phyloP scores from a whole-genome alignment of 257 asterid genomes.

The Schizonepeta tenuifolia region DNA sequence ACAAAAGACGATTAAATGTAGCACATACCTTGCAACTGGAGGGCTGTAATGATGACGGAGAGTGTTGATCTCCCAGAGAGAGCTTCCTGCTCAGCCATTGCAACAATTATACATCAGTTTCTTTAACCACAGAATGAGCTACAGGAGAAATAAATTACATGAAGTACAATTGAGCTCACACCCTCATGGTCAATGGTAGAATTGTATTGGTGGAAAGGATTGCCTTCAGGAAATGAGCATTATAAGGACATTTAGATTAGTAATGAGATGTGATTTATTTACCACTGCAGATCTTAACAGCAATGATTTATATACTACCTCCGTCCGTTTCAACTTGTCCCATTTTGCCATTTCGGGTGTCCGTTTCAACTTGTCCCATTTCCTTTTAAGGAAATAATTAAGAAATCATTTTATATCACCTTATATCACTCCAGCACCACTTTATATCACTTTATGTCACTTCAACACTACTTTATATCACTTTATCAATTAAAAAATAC shows the following conservation, averaged over 20 bases:
- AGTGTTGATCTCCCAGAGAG: conserved; percentile 93
- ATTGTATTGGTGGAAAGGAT: not conserved
- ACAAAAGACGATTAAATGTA: not conserved
- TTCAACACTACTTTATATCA: no score
- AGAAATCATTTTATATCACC: no score
- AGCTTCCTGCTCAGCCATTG: conserved; percentile 69
- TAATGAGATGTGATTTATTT: not conserved
- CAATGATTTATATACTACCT: no score
- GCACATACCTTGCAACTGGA: conserved; percentile 75
- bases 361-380: no score
- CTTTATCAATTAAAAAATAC: no score
- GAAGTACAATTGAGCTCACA: not conserved
- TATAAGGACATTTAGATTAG: not conserved
- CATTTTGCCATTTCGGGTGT: no score
- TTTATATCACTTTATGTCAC: no score
- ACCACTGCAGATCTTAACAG: not conserved
- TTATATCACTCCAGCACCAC: no score
- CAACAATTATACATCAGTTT: conserved; percentile 13
- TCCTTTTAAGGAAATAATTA: no score
- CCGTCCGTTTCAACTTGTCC: no score
- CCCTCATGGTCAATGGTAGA: not conserved
- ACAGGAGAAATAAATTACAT: not conserved
- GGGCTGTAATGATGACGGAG: conserved; percentile 87
- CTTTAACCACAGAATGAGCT: conserved; percentile 10
- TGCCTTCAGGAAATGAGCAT: not conserved